Base-by-base conservation (phyloP, 768 basidiomycete genomes). In the Chlorophyllum brunneum region DNA sequence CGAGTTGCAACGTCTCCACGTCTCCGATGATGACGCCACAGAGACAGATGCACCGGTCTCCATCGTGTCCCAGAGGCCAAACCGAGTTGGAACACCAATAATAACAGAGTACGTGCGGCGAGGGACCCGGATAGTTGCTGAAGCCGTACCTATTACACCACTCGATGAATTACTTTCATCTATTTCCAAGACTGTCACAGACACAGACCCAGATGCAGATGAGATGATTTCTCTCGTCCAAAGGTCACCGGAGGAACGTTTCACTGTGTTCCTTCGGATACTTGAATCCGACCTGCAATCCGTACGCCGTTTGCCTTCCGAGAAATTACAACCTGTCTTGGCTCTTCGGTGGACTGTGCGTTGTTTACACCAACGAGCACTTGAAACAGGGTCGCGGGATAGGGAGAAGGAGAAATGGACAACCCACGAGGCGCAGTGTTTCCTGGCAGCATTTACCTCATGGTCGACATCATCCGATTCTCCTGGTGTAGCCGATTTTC, bases 361-460 rank as follows among this genome's bases (percentile, higher is more conserved):
- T 22, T 75, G 67, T 0, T 65, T 87, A 38, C 73, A 82, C 50
- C 55, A 56, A 6, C 78, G 86, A 15, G 78, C 81, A 22, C 56
- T 71, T 44, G 83, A 81, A 58, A 72, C 68, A 0, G 62, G 66
- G 15, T 80, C 70, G 55, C 80, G 75, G 59, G 83, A 80, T n/a
- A 76, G 80, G 34, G 78, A 83, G 54, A 75, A 73, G 56, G 88
- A 88, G 61, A 72, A 78, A 22, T 92, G 89, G 89, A 85, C 82
- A 0, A 72, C 65, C 55, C 68, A 65, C 4, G 89, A 92, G 62
- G 84, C 79, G 3, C 70, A 61, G 2, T 80, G 78, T 24, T 74
- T 88, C 60, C 72, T 91, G 37, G 69, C 78, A 0, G 71, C 81
- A 27, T 81, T 82, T 63, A 48, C 54, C 36, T 36, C 44, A 27